A percentile compares a stretch with the other conserved stretches of the same genome.
phyloP scores from a whole-genome alignment of 129 eudicot species.

The Flaveria sonorensis region DNA sequence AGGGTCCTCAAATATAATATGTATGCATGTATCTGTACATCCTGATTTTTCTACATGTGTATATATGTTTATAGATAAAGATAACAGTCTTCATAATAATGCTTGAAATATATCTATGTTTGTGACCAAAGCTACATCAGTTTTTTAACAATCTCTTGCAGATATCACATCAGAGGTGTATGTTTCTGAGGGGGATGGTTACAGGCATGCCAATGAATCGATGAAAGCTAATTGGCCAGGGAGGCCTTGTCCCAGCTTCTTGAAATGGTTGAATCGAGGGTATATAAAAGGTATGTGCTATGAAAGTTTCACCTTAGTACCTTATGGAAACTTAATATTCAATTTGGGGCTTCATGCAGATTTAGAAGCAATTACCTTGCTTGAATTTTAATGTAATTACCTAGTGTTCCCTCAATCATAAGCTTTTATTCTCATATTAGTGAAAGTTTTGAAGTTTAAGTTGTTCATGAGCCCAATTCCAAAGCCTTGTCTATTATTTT shows the following conservation, averaged over 20 bases:
- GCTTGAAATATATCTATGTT: neutral
- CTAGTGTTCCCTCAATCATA: neutral
- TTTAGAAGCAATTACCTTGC: neutral
- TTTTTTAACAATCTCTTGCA: slow-evolving; percentile 25
- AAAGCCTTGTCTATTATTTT: neutral
- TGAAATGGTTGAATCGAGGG: slow-evolving; percentile 44
- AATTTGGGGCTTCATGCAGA: neutral
- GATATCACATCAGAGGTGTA: slow-evolving; percentile 44
- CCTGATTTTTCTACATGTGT: neutral
- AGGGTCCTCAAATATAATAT: neutral
- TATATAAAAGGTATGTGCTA: slow-evolving; percentile 45
- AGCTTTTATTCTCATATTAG: neutral
- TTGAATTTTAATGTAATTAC: slow-evolving; percentile 6
- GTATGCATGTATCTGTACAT: neutral
- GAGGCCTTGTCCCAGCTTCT: slow-evolving; percentile 57
- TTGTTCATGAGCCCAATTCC: neutral
- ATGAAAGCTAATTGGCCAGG: slow-evolving; percentile 42
- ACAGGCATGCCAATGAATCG: slow-evolving; percentile 38
- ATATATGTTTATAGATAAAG: neutral
- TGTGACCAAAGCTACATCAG: neutral
- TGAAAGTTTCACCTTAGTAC: neutral
- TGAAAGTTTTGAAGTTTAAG: neutral
- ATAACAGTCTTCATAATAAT: neutral
- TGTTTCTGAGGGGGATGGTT: slow-evolving; percentile 35
- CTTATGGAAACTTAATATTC: neutral